These are phyloP conservation scores for Meyerozyma smithsonii DNA, from an alignment of 1,139 yeast genomes.

Conservation along the genomic window DNA sequence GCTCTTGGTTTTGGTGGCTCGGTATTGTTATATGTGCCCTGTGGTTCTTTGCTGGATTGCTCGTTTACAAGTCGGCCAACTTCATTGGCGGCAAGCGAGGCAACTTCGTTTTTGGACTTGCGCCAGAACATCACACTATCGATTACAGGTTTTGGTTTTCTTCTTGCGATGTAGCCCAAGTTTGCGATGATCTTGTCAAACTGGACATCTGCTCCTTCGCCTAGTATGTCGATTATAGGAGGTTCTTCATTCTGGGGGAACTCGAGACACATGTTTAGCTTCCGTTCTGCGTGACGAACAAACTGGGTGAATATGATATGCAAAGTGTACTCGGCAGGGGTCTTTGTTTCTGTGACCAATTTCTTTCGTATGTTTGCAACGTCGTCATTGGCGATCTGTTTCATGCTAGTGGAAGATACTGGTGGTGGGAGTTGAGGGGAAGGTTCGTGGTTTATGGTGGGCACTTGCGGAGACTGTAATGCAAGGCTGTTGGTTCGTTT, in stretches of 20 bases:
- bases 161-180: constrained; percentile 83
- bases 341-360: constrained; percentile 62
- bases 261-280: constrained; percentile 69
- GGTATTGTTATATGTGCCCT: not conserved
- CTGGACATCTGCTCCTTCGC: constrained; percentile 80
- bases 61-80: constrained; percentile 31
- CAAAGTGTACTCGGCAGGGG: constrained; percentile 89
- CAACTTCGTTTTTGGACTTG: constrained; percentile 80
- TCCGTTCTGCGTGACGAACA: constrained; percentile 88
- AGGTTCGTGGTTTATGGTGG: constrained; percentile 7
- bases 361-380: constrained; percentile 34
- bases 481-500: not conserved
- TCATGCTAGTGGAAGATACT: constrained; percentile 9
- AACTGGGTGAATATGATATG: constrained; percentile 94
- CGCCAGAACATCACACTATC: constrained; percentile 99
- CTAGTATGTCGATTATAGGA: constrained; percentile 72
- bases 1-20: constrained; percentile 14
- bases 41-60: not conserved
- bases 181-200: constrained; percentile 85
- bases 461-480: constrained; percentile 5
- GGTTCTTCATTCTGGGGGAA: constrained; percentile 71
- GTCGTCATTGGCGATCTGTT: constrained; percentile 28
- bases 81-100: constrained; percentile 67
- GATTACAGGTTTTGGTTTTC: constrained; percentile 91
- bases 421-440: constrained; percentile 14